Conservation (phyloP, 1,284 basidiomycete species). For the Cryptococcus jaspeensis region DNA sequence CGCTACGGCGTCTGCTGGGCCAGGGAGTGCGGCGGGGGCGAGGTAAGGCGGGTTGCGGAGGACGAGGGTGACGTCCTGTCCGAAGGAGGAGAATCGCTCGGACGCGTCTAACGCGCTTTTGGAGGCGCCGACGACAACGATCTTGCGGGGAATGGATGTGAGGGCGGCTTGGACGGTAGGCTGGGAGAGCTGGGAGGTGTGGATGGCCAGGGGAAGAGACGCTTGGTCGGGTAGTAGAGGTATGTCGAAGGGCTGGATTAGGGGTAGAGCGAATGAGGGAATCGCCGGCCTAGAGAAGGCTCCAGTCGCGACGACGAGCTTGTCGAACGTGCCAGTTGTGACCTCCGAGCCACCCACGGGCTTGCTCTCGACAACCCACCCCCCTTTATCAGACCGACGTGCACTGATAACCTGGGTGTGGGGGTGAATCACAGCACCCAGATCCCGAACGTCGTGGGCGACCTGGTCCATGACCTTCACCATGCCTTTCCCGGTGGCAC, state of each 20-base stretch:
- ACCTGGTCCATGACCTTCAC: slow-evolving; percentile 19
- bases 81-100: slow-evolving; percentile 18
- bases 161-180: slow-evolving; percentile 17
- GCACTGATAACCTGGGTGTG: slow-evolving; percentile 13
- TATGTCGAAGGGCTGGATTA: slow-evolving; percentile 5
- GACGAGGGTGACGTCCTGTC: slow-evolving; percentile 18
- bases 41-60: slow-evolving; percentile 24
- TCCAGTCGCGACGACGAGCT: slow-evolving; percentile 25
- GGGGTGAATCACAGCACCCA: slow-evolving; percentile 11
- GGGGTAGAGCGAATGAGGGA: slow-evolving; percentile 16
- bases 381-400: slow-evolving; percentile 1
- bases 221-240: slow-evolving; percentile 2
- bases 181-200: slow-evolving; percentile 21
- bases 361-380: slow-evolving; percentile 12
- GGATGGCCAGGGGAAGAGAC: slow-evolving; percentile 8
- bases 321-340: slow-evolving; percentile 14
- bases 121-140: slow-evolving; percentile 25
- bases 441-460: slow-evolving; percentile 8
- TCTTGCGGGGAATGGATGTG: neutral
- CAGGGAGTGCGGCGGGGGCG: slow-evolving; percentile 11
- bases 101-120: slow-evolving; percentile 26
- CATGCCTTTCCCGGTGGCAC: slow-evolving; percentile 25
- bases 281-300: slow-evolving; percentile 21
- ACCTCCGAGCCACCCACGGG: neutral
- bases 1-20: slow-evolving; percentile 10